A percentile compares a stretch with the other conserved stretches of the same genome.
phyloP scores from a whole-genome alignment of 192 early-diverging fungal genomes.

The Coemansia biformis region DNA sequence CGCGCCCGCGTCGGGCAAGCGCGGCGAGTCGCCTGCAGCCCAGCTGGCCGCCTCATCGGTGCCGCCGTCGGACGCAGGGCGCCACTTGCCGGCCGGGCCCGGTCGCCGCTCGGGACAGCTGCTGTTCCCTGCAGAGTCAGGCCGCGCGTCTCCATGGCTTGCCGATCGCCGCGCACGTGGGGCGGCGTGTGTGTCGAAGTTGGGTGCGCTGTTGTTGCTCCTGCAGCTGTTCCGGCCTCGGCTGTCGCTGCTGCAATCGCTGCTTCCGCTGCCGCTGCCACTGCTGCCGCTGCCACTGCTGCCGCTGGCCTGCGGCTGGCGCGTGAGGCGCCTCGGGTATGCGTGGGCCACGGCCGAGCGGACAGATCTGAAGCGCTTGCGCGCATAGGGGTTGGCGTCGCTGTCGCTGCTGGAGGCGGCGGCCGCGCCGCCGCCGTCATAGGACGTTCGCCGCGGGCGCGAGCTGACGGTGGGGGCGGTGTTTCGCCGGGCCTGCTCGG shows the following conservation, averaged over 20 bases:
- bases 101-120: background rate
- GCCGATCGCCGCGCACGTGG: constrained; percentile 31
- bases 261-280: no score
- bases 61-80: no score
- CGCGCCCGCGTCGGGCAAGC: no score
- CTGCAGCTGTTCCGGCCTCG: background rate
- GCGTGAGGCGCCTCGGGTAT: constrained; percentile 21
- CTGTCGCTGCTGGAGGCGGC: constrained; percentile 32
- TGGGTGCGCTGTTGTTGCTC: background rate
- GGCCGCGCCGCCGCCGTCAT: constrained; percentile 16
- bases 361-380: constrained; percentile 40
- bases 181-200: constrained; percentile 5
- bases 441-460: constrained; percentile 39
- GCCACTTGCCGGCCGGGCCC: no score
- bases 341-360: constrained; percentile 35
- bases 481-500: background rate
- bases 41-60: no score
- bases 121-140: background rate
- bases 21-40: no score
- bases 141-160: constrained; percentile 18
- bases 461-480: background rate
- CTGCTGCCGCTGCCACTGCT: background rate
- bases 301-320: constrained; percentile 1
- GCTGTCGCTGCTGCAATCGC: background rate
- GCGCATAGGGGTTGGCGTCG: constrained; percentile 36